Percentiles rank a stretch among this genome's conserved stretches.
These are phyloP conservation scores for Agrocybe pediades DNA, from an alignment of 768 basidiomycete species.

Conservation along the genomic window DNA sequence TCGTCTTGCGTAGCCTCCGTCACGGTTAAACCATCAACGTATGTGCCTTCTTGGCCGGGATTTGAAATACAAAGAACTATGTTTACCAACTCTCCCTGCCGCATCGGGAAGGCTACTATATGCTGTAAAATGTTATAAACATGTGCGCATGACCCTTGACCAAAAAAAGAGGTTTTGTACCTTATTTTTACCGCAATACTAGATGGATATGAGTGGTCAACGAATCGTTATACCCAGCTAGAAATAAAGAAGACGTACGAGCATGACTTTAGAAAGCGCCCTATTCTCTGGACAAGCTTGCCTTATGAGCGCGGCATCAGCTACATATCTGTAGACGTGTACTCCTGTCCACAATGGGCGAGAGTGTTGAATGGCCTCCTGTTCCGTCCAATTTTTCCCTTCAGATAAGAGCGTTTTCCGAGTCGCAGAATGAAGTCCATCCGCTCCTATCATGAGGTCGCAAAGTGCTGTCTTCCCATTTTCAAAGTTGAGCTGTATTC, in stretches of 20 bases:
- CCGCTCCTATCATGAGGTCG: slow-evolving; percentile 42
- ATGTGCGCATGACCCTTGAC: neutral
- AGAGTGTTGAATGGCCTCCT: neutral
- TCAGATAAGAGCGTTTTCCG: slow-evolving; percentile 21
- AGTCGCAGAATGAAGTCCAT: slow-evolving; percentile 40
- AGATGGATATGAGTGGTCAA: neutral
- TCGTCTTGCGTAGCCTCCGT: slow-evolving; percentile 37
- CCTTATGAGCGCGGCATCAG: slow-evolving; percentile 18
- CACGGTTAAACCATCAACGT: slow-evolving; percentile 35
- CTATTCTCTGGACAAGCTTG: slow-evolving; percentile 26
- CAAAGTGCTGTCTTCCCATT: slow-evolving; percentile 34
- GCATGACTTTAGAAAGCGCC: slow-evolving; percentile 22
- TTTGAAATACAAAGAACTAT: slow-evolving; percentile 28
- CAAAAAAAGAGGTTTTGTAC: slow-evolving; percentile 9
- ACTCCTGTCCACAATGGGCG: slow-evolving; percentile 11
- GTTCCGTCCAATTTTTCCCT: slow-evolving; percentile 21
- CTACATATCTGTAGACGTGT: neutral
- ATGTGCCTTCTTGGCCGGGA: slow-evolving; percentile 29
- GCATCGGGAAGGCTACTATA: slow-evolving; percentile 35
- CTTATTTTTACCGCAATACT: slow-evolving; percentile 35
- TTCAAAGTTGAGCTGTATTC: slow-evolving; percentile 32
- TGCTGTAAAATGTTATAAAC: slow-evolving; percentile 20
- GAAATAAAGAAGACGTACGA: slow-evolving; percentile 19
- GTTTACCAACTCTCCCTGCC: slow-evolving; percentile 32
- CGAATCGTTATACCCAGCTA: no score